phyloP scores from a whole-genome alignment of 2,329 filamentous ascomycete species.

The Cercospora sp. region DNA sequence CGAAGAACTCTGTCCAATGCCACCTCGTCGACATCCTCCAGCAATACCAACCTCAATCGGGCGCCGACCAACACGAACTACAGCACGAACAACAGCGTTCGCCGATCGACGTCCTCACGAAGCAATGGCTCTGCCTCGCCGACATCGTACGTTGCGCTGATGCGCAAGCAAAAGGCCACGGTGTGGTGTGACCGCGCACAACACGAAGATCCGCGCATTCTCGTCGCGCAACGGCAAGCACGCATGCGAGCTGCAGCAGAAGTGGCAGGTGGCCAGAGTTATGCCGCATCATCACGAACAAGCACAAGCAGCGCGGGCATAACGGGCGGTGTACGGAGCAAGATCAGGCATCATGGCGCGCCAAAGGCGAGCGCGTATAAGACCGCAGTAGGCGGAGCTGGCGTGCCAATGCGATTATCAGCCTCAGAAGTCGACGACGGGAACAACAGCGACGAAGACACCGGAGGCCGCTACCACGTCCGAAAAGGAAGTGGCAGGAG shows the following conservation, averaged over 20 bases:
- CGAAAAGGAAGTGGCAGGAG: constrained; percentile 73
- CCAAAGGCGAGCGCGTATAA: constrained; percentile 76
- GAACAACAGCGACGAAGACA: constrained; percentile 71
- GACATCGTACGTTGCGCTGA: constrained; percentile 88
- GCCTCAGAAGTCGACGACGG: constrained; percentile 94
- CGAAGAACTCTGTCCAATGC: constrained; percentile 66
- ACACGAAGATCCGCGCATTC: constrained; percentile 80
- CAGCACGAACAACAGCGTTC: constrained; percentile 45
- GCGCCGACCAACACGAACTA: constrained; percentile 49
- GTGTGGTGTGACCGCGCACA: constrained; percentile 97
- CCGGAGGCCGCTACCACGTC: constrained; percentile 59
- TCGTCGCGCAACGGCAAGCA: constrained; percentile 80
- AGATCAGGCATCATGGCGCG: constrained; percentile 86
- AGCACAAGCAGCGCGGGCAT: constrained; percentile 41
- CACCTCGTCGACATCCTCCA: constrained; percentile 69
- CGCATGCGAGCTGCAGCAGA: constrained; percentile 84
- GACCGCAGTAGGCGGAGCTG: constrained; percentile 70
- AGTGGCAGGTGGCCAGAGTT: constrained; percentile 64
- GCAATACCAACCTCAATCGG: constrained; percentile 46
- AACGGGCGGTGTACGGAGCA: constrained; percentile 65
- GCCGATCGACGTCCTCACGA: constrained; percentile 78
- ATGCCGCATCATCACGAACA: constrained; percentile 31
- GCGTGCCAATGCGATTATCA: constrained; percentile 86
- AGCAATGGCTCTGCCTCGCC: constrained; percentile 61
- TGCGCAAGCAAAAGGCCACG: constrained; percentile 94